Base-by-base conservation (phyloP, 2,329 filamentous ascomycete genomes). In the Arthrinium puccinioides region DNA sequence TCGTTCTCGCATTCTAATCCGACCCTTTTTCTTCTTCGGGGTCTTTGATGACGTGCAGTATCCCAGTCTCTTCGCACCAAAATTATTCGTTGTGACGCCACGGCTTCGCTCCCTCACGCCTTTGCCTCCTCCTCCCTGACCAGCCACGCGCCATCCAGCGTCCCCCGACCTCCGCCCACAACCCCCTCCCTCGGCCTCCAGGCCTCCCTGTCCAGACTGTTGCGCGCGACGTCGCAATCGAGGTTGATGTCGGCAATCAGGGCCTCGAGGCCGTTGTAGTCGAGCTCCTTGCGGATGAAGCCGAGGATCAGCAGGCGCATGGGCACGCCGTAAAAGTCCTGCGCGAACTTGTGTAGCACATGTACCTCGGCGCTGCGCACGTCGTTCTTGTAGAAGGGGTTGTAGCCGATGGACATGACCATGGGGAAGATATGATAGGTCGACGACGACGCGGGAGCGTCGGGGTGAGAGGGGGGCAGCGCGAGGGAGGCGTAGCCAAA, bases 371-470 rank as follows among this genome's bases (percentile, higher is more conserved):
- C 88, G 44, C 78, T 87, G 44, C 87, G 81, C 32, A 86, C 79
- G 5, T 74, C 81, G 70, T 98, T 97, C 59, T 89, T 88, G 74
- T 95, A 98, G 65, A 89, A 97, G 0, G 92, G 92, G 63, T 97
- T 98, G 74, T 89, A 97, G 30, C 92, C 92, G 48, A 96, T 90
- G 43, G 80, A 87, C 82, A 96, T 85, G 47, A 94, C 88, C 74
- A 94, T 92, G 1, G 87, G 87, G 61, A 82, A 87, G 39, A 92
- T 68, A 30, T 56, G 53, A 30, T 44, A 13, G 14, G 23, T 24
- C 9, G 20, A n/a, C 3, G 18, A 9, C 7, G 30, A 21, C 13
- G 32, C 21, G 13, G 47, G 41, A 40, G 47, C 51, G 48, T 73
- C 61, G 1, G 73, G 67, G 50, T 76, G 72, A 2, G 56, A 41